Percentiles rank a stretch among this genome's conserved stretches.
These are phyloP conservation scores for Lathyrus sativus DNA, from an alignment of 306 rosid genomes.

Conservation along the genomic window DNA sequence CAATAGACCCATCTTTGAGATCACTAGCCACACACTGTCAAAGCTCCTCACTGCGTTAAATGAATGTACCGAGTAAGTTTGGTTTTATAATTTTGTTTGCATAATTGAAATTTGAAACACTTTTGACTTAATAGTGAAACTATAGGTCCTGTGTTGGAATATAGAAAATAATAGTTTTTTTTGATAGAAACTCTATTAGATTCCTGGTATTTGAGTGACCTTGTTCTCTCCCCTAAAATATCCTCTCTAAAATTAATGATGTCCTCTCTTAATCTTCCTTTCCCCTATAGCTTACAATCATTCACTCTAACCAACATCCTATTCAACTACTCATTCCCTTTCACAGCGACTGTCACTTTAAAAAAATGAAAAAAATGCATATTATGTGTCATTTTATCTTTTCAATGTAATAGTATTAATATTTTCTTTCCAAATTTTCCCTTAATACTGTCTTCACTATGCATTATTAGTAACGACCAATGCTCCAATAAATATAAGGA, in stretches of 20 bases:
- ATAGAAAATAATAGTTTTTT: neutral
- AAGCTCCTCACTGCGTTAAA: conserved; percentile 98
- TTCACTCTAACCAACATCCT: conserved; percentile 8
- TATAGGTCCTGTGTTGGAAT: conserved; percentile 1
- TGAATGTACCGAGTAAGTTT: conserved; percentile 97
- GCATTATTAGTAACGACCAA: neutral
- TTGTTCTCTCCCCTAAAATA: conserved; percentile 8
- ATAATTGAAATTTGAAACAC: conserved; percentile 16
- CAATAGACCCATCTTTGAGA: conserved; percentile 84
- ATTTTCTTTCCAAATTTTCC: neutral
- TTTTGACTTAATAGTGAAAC: neutral
- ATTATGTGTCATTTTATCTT: neutral
- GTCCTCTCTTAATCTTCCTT: neutral
- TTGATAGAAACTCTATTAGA: neutral
- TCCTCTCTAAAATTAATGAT: conserved; percentile 12
- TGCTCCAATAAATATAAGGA: neutral
- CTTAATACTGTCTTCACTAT: neutral
- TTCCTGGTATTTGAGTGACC: neutral
- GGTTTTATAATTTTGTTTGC: conserved; percentile 17
- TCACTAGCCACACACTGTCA: conserved; percentile 81
- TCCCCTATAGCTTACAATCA: neutral
- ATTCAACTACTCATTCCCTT: neutral
- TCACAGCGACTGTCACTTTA: neutral
- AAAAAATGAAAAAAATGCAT: neutral
- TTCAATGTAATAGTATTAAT: neutral